phyloP scores from a whole-genome alignment of 805 yeast species.

The Candida patagonica region DNA sequence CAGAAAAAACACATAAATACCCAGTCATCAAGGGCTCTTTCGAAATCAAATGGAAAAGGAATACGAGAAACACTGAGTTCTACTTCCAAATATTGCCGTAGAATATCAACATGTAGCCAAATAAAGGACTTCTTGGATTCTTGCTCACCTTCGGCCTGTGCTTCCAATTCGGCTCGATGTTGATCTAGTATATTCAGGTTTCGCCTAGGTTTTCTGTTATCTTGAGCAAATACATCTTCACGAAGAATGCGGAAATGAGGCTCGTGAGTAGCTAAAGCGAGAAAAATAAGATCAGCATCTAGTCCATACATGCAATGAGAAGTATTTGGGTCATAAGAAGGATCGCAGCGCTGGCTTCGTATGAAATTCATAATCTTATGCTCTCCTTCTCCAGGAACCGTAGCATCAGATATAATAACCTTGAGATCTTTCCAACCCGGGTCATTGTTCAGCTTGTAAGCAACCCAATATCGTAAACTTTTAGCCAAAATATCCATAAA shows the following conservation, averaged over 20 bases:
- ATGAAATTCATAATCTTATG: conserved; percentile 96
- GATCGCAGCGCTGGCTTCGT: conserved; percentile 79
- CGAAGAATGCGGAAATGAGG: conserved; percentile 91
- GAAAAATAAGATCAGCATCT: conserved; percentile 94
- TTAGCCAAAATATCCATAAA: conserved; percentile 87
- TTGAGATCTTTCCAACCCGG: conserved; percentile 91
- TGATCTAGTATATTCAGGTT: conserved; percentile 41
- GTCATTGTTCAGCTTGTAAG: conserved; percentile 76
- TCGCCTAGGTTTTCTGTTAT: conserved; percentile 28
- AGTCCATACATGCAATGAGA: conserved; percentile 94
- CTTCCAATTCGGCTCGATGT: conserved; percentile 28
- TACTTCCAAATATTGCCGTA: conserved; percentile 78
- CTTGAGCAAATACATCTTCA: conserved; percentile 92
- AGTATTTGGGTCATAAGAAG: conserved; percentile 84
- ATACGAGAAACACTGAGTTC: conserved; percentile 67
- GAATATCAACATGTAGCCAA: conserved; percentile 83
- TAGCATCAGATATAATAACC: conserved; percentile 87
- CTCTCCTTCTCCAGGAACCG: conserved; percentile 99
- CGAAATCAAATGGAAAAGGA: conserved; percentile 74
- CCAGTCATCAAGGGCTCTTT: conserved; percentile 98
- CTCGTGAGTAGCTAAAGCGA: conserved; percentile 95
- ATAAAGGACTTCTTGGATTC: conserved; percentile 58
- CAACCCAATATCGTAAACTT: conserved; percentile 83
- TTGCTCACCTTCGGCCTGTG: conserved; percentile 29
- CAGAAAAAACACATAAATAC: conserved; percentile 97